A percentile compares a stretch with the other conserved stretches of the same genome.
These are phyloP conservation scores for Coniella lustricola DNA, from an alignment of 2,329 filamentous ascomycete species.

Conservation along the genomic window DNA sequence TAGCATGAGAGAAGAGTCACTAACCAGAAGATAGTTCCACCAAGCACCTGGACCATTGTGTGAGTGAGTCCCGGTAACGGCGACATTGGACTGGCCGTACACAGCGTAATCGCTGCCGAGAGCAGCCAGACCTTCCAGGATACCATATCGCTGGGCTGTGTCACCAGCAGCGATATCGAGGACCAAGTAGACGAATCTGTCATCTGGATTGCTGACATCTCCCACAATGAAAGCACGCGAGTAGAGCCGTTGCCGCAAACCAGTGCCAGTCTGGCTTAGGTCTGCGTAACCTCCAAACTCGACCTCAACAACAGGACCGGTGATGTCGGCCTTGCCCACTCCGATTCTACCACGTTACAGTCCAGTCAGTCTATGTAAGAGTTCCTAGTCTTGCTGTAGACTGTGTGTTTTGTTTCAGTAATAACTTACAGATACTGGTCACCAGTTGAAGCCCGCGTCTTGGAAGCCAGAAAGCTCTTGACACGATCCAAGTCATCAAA, in stretches of 20 bases:
- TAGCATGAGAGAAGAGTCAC: no score
- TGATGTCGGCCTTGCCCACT: constrained; percentile 53
- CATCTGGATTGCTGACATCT: constrained; percentile 53
- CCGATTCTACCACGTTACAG: constrained; percentile 29
- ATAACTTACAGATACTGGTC: constrained; percentile 15
- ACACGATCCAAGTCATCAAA: constrained; percentile 12
- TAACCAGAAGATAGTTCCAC: constrained; percentile 76
- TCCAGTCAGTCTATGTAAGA: not conserved
- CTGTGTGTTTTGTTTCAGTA: not conserved
- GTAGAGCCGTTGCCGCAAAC: constrained; percentile 80
- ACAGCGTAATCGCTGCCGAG: constrained; percentile 66
- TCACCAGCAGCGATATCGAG: constrained; percentile 84
- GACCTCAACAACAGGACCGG: constrained; percentile 77
- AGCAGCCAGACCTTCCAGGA: constrained; percentile 63
- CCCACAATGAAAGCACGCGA: constrained; percentile 85
- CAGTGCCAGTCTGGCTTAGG: constrained; percentile 71
- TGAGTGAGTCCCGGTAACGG: constrained; percentile 87
- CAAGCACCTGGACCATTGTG: constrained; percentile 88
- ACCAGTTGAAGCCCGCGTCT: constrained; percentile 12
- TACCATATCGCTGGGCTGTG: constrained; percentile 80
- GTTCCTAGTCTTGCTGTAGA: not conserved
- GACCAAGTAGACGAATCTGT: constrained; percentile 81
- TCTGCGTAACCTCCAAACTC: constrained; percentile 91
- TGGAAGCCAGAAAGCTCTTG: constrained; percentile 11
- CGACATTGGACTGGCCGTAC: constrained; percentile 76